Percentiles rank a stretch among this genome's conserved stretches.
Evolutionary conservation across 768 basidiomycete species (phyloP).

Genomic region (Calocera cornea): DNA sequence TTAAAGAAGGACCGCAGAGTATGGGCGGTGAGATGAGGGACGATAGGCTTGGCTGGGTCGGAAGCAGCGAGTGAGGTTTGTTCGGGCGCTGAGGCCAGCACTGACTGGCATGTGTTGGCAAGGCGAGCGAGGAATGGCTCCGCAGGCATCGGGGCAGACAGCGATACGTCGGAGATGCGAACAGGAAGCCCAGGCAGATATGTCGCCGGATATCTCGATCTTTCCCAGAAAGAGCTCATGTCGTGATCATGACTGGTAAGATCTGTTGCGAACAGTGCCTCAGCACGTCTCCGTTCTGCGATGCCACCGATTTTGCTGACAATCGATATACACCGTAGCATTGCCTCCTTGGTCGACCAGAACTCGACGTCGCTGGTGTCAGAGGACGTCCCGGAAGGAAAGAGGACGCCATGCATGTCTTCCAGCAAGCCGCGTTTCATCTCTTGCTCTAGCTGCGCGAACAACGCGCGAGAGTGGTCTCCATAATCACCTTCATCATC

Average conservation of each 20-base stretch:
- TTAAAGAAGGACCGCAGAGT: slow-evolving; percentile 60
- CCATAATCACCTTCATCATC: slow-evolving; percentile 11
- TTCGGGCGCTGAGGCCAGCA: slow-evolving; percentile 27
- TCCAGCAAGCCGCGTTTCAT: slow-evolving; percentile 49
- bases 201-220: slow-evolving; percentile 41
- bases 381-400: background rate
- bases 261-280: slow-evolving; percentile 39
- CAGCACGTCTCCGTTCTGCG: slow-evolving; percentile 48
- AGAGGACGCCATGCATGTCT: slow-evolving; percentile 40
- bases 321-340: slow-evolving; percentile 58
- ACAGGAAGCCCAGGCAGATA: slow-evolving; percentile 45
- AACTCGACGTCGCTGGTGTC: slow-evolving; percentile 35
- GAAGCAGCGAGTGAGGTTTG: slow-evolving; percentile 1
- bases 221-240: slow-evolving; percentile 41
- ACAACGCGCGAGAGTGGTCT: slow-evolving; percentile 56
- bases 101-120: slow-evolving; percentile 37
- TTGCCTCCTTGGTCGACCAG: slow-evolving; percentile 72
- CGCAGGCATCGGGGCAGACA: slow-evolving; percentile 15
- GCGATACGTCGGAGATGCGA: slow-evolving; percentile 29
- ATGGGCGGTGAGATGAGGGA: slow-evolving; percentile 46
- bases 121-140: slow-evolving; percentile 38
- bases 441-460: slow-evolving; percentile 61
- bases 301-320: slow-evolving; percentile 67
- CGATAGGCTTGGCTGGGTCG: slow-evolving; percentile 4
- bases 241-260: slow-evolving; percentile 23